phyloP scores from a whole-genome alignment of 1,139 yeast genomes.

The Candida sp. region DNA sequence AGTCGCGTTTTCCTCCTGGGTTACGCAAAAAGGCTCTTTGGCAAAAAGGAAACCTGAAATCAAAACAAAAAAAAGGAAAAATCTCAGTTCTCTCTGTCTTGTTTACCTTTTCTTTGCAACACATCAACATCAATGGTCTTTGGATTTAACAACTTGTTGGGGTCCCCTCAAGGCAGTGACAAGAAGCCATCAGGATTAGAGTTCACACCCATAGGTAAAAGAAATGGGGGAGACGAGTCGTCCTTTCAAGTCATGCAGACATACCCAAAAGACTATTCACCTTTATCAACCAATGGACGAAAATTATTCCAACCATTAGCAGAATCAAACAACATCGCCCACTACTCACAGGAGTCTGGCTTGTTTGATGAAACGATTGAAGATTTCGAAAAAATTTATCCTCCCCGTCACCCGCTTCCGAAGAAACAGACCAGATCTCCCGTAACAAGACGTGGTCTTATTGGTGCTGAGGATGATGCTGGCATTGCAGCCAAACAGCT shows the following conservation, averaged over 20 bases:
- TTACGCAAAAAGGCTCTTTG: no score
- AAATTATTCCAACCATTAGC: conserved; percentile 13
- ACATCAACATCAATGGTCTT: not conserved
- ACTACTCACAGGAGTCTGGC: conserved; percentile 6
- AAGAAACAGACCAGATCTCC: conserved; percentile 1
- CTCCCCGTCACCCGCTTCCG: conserved; percentile 5
- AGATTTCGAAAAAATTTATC: conserved; percentile 11
- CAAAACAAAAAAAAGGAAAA: not conserved
- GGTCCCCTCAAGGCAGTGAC: conserved; percentile 1
- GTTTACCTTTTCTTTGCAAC: not conserved
- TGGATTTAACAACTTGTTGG: not conserved
- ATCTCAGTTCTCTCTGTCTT: not conserved
- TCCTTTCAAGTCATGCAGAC: conserved; percentile 15
- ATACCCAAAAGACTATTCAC: conserved; percentile 10
- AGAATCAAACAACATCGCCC: conserved; percentile 8
- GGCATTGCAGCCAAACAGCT: conserved; percentile 14
- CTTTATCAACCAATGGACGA: conserved; percentile 6
- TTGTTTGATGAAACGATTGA: conserved; percentile 14
- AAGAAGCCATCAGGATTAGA: conserved; percentile 5
- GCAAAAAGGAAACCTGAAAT: not conserved
- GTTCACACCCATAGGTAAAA: conserved; percentile 16
- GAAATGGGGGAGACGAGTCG: conserved; percentile 5
- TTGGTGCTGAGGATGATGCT: conserved; percentile 7
- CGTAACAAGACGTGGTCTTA: conserved; percentile 3
- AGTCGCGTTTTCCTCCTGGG: no score